These are phyloP conservation scores for Fusarium euwallaceae DNA, from an alignment of 2,329 filamentous ascomycete genomes.

Conservation along the genomic window DNA sequence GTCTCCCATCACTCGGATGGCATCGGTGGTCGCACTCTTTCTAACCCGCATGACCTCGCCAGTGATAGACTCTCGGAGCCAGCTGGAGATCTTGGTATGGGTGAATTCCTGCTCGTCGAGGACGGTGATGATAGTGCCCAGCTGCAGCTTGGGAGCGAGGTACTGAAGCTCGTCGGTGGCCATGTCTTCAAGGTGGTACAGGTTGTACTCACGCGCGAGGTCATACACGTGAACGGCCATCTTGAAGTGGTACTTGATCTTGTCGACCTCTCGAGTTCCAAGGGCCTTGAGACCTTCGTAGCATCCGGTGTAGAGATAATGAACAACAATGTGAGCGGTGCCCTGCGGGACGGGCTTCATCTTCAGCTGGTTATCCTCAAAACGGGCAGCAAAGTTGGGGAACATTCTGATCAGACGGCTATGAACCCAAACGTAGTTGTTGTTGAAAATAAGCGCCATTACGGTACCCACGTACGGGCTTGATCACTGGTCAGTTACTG, in stretches of 20 bases:
- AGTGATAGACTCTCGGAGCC: not conserved
- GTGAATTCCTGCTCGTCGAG: not conserved
- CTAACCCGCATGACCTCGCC: not conserved
- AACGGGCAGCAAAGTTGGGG: not conserved
- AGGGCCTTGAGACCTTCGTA: not conserved
- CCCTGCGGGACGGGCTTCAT: not conserved
- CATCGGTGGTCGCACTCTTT: not conserved
- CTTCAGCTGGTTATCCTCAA: not conserved
- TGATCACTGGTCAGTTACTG: not conserved
- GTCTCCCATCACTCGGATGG: not conserved
- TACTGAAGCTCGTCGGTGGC: not conserved
- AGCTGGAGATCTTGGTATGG: not conserved
- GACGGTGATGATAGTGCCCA: not conserved
- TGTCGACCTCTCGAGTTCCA: not conserved
- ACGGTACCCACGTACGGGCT: not conserved
- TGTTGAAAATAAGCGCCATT: not conserved
- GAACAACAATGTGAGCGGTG: not conserved
- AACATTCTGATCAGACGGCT: not conserved
- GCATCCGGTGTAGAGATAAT: not conserved
- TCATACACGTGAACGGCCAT: not conserved
- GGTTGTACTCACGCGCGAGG: not conserved
- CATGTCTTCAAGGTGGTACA: not conserved
- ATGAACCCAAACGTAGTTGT: not conserved
- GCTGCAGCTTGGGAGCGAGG: not conserved
- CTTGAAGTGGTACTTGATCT: not conserved